Evolutionary conservation across 2,329 filamentous ascomycete genomes (phyloP), one percentile per base, ranked within the genome.

Genomic region (Botrytis paeoniae): DNA sequence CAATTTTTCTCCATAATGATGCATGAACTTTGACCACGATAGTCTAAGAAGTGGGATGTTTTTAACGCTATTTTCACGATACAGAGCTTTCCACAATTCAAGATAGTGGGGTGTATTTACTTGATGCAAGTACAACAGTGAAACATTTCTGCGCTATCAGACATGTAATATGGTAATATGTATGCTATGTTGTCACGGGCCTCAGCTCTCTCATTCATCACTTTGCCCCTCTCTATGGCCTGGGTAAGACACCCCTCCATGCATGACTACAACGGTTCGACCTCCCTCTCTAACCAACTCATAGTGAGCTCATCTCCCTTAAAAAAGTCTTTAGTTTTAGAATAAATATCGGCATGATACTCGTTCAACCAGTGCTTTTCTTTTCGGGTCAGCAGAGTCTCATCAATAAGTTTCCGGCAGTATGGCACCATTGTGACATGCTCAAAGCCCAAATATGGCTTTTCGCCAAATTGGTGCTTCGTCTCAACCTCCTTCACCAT

Each of bases 371-470:
- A 99, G 74, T 88, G 83, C 84, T 91, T 93, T 84, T 99, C 96
- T 20, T 85, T 86, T 7, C 86, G 84, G 0, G 90, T 94, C 77
- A 99, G 83, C 48, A 97, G 85, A 69, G 81, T 85, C 71, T 87
- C 84, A 78, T 98, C 93, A 76, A 97, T 94, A 76, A 99, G 85
- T 75, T 94, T 98, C 75, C 91, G 89, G 83, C 95, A 98, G 83
- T 97, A 94, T 0, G 96, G 96, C 29, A 95, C 94, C 94, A 99
- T 94, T 0, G 96, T 99, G 76, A 98, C 94, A 82, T 97, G 93
- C 84, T 99, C 95, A 78, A 99, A 99, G 5, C 95, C 94, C 51
- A 98, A 85, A 83, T 93, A 99, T 3, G 95, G 92, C 84, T 97
- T 97, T 78, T 97, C 95, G 32, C 95, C 95, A 80, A 98, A 98